Percentiles rank a stretch among this genome's conserved stretches.
Conservation (phyloP, 331 rosid genomes). For the Acacia concinna region DNA sequence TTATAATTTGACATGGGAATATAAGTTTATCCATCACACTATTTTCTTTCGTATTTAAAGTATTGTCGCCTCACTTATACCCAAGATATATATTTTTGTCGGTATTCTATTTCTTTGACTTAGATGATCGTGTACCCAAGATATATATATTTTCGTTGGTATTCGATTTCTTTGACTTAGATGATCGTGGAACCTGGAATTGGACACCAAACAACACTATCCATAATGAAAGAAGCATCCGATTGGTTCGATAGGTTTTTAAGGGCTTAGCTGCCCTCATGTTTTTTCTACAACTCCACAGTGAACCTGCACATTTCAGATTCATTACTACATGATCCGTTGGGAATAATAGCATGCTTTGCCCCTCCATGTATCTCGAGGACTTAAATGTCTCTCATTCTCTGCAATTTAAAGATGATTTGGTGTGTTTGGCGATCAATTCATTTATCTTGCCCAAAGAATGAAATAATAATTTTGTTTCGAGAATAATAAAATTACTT, state of each 20-base stretch:
- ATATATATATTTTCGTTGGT: background rate
- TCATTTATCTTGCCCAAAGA: background rate
- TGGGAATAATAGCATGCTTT: background rate
- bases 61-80: background rate
- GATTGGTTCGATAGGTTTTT: constrained; percentile 12
- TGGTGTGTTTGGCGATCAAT: background rate
- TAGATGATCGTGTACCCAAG: background rate
- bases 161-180: background rate
- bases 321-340: background rate
- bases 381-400: background rate
- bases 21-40: background rate
- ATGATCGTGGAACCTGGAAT: constrained; percentile 3
- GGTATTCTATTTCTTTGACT: background rate
- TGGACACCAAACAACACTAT: background rate
- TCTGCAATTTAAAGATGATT: background rate
- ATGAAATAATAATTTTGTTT: background rate
- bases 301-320: background rate
- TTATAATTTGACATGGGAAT: background rate
- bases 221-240: background rate
- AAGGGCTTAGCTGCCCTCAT: background rate
- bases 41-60: background rate
- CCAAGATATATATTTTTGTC: background rate
- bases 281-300: background rate
- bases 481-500: background rate
- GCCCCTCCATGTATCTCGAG: background rate